Evolutionary conservation across 2,329 filamentous ascomycete genomes (phyloP), one percentile per base, ranked within the genome.

Genomic region (Colletotrichum lupini): DNA sequence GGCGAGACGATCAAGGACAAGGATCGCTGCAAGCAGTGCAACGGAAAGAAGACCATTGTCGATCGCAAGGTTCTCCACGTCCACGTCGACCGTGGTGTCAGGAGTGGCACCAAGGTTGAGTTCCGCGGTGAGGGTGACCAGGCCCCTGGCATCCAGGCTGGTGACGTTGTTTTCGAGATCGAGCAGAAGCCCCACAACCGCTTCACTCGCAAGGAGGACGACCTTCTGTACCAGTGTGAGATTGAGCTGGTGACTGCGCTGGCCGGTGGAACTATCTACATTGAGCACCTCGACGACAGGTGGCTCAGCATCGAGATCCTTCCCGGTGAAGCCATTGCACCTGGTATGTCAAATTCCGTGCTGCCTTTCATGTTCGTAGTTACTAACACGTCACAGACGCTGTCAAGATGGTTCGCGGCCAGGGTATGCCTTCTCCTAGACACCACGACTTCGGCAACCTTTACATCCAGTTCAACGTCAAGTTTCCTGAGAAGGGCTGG

Each of bases 1-100:
- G 96, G 97, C 74, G 97, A 99, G 87, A 95, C 93, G 77, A 96
- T 99, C 83, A 95, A 94, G 81, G 96, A 98, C 77, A 97, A 97
- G 88, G 97, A 99, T 83, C 93, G 95, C 80, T 99, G 97, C 93
- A 98, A 98, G 92, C 90, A 91, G 82, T 99, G 97, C 87, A 91
- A 90, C 79, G 97, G 95, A 82, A 99, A 98, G 92, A 99, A 99
- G 92, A 99, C 97, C 22, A 88, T 97, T 75, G 94, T 98, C 74
- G 97, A 99, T 87, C 92, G 97, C 79, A 99, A 99, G 89, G 96
- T 99, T 16, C 92, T 99, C 69, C 97, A 99, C 83, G 97, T 99
- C 73, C 96, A 98, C 83, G 95, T 99, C 80, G 97, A 99, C 85
- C 93, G 92, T 81, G 97, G 97, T 85, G 95, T 99, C 75, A 93